Evolutionary conservation across 2,329 filamentous ascomycete genomes (phyloP).

Genomic region (Alternaria metachromatica): DNA sequence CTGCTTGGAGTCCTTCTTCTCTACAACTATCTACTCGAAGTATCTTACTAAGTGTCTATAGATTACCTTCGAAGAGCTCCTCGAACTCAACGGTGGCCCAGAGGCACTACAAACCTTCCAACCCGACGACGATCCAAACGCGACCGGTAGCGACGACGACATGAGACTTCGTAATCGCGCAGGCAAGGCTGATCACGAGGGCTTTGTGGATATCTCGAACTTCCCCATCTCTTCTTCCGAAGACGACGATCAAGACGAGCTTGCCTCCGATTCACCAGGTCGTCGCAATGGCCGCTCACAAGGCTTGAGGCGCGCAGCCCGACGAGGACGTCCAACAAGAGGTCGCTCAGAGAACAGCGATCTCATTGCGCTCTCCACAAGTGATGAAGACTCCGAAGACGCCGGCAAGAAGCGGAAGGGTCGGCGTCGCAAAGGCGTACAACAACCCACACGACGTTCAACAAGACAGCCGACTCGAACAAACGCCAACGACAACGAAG

Average conservation of each 20-base stretch:
- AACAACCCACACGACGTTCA: conserved; percentile 40
- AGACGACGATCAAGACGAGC: conserved; percentile 26
- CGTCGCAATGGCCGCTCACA: conserved; percentile 25
- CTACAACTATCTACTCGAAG: not conserved
- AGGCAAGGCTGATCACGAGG: conserved; percentile 20
- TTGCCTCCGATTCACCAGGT: conserved; percentile 11
- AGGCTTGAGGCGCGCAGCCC: conserved; percentile 9
- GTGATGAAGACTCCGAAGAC: conserved; percentile 31
- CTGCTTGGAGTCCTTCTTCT: not conserved
- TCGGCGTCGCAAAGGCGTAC: conserved; percentile 23
- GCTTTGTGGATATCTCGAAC: conserved; percentile 39
- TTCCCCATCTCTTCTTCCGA: conserved; percentile 43
- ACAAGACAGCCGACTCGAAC: conserved; percentile 24
- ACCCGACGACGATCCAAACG: conserved; percentile 24
- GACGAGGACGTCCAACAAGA: conserved; percentile 18
- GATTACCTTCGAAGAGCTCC: conserved; percentile 56
- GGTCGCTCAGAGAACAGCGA: conserved; percentile 22
- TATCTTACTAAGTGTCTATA: conserved; percentile 28
- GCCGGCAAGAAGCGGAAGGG: conserved; percentile 17
- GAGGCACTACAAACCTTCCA: conserved; percentile 55
- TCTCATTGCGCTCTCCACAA: conserved; percentile 23
- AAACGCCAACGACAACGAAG: conserved; percentile 27
- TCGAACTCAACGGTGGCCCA: conserved; percentile 55
- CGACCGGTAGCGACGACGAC: conserved; percentile 19
- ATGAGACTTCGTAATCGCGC: conserved; percentile 36